Percentiles rank a stretch among this genome's conserved stretches.
phyloP scores from a whole-genome alignment of 192 early-diverging fungal species.

The Entophlyctis helioformis region DNA sequence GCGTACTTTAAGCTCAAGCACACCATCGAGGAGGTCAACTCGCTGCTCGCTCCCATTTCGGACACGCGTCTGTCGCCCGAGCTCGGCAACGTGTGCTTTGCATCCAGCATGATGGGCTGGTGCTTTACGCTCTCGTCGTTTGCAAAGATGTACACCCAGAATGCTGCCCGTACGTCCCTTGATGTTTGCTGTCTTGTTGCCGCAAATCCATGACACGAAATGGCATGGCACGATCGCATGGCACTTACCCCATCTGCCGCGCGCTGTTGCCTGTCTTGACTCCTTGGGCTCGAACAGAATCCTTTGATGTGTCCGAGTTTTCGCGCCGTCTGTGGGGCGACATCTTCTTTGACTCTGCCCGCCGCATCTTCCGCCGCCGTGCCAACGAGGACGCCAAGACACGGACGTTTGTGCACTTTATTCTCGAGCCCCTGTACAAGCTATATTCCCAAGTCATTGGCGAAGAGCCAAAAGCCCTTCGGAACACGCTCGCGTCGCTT shows the following conservation, averaged over 20 bases:
- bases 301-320: slow-evolving; percentile 64
- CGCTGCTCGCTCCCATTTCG: slow-evolving; percentile 37
- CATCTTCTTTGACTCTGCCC: slow-evolving; percentile 74
- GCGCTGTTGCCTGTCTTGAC: background rate
- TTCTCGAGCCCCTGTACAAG: slow-evolving; percentile 92
- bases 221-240: background rate
- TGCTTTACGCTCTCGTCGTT: slow-evolving; percentile 88
- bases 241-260: too few species aligned
- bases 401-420: slow-evolving; percentile 92
- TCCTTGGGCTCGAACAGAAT: slow-evolving; percentile 10
- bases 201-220: too few species aligned
- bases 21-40: slow-evolving; percentile 93
- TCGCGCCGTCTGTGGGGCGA: slow-evolving; percentile 95
- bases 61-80: slow-evolving; percentile 71
- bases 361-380: slow-evolving; percentile 69
- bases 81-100: slow-evolving; percentile 92
- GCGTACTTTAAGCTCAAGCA: slow-evolving; percentile 94
- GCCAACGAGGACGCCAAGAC: slow-evolving; percentile 31
- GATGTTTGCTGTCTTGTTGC: background rate
- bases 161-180: slow-evolving; percentile 39
- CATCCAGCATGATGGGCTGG: slow-evolving; percentile 80
- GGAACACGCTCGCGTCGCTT: slow-evolving; percentile 55
- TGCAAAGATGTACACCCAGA: slow-evolving; percentile 78
- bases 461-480: slow-evolving; percentile 62
- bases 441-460: slow-evolving; percentile 75